These are phyloP conservation scores for Fraxinus nigra DNA, from an alignment of 305 asterid species.

Conservation along the genomic window DNA sequence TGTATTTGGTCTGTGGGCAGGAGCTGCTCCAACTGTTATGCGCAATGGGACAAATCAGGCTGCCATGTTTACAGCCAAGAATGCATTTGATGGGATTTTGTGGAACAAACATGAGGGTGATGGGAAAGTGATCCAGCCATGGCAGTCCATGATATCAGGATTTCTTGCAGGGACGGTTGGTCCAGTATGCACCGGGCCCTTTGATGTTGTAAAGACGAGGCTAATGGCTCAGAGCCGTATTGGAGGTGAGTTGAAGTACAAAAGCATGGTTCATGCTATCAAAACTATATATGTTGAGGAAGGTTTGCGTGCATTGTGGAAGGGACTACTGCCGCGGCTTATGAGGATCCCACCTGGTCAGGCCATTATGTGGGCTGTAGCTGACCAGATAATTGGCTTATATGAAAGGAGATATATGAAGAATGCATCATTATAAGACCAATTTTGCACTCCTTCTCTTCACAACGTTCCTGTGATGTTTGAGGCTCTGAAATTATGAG, in stretches of 20 bases:
- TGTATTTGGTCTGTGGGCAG: slow-evolving; percentile 82
- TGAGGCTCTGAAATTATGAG: not conserved
- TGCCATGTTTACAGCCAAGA: slow-evolving; percentile 94
- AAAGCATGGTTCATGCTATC: slow-evolving; percentile 89
- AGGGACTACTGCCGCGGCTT: slow-evolving; percentile 79
- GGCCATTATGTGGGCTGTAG: slow-evolving; percentile 96
- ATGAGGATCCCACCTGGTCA: slow-evolving; percentile 99
- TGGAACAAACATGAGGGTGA: slow-evolving; percentile 91
- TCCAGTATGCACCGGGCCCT: slow-evolving; percentile 90
- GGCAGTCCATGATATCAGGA: slow-evolving; percentile 97
- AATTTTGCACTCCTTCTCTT: not conserved
- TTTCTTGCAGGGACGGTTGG: slow-evolving; percentile 96
- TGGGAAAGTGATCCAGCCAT: slow-evolving; percentile 70
- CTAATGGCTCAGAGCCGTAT: slow-evolving; percentile 90
- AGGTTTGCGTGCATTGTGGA: slow-evolving; percentile 84
- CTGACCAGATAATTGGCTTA: slow-evolving; percentile 84
- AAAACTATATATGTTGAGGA: slow-evolving; percentile 70
- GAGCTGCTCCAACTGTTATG: slow-evolving; percentile 95
- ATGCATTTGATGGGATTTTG: slow-evolving; percentile 69
- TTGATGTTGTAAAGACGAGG: slow-evolving; percentile 95
- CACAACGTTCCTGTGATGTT: not conserved
- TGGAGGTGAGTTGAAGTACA: slow-evolving; percentile 70
- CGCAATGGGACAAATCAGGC: slow-evolving; percentile 98
- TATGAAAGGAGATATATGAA: slow-evolving; percentile 65
- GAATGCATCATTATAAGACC: slow-evolving; percentile 36